Evolutionary conservation across 306 rosid genomes (phyloP), one percentile per base, ranked within the genome.

Genomic region (Ormosia emarginata): DNA sequence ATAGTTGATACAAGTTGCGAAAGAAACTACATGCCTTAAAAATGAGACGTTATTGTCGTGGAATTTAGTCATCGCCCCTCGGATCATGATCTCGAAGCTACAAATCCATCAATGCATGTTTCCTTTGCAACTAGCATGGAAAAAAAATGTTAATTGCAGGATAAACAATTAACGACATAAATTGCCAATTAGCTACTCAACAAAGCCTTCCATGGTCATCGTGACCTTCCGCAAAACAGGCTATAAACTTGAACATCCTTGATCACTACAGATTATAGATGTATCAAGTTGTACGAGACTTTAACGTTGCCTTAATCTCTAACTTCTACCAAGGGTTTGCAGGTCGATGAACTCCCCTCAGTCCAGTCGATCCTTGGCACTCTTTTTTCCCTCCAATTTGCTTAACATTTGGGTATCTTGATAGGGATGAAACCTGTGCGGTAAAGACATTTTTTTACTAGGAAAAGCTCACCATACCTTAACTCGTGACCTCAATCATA

Each of bases 401-500:
- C 52, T 9, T 46, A 46, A n/a, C 58, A 36, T 63, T 65, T 47
- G 66, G 62, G 72, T 82, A 71, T 44, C 74, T 67, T 71, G 82
- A 83, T 41, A 46, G 79, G 78, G 44, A 37, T 59, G 63, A 66
- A 81, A 77, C 74, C 63, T 61, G 36, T 9, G 76, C 78, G 50
- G 78, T 57, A 77, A 80, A 75, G 39, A 40, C 13, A 17, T 33
- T 47, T 69, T 36, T 44, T 24, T 76, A 52, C 39, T 32, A 33
- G 50, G 74, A 82, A 82, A 67, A 55, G 15, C 18, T 43, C 68
- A 44, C 18, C 82, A 47, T 74, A 83, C 77, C 80, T 84, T 85
- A 95, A 84, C 89, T 80, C 10, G 88, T 71, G 79, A 88, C 90
- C 75, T 89, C 89, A 73, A 88, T 79, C 52, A 87, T 77, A 69